Percentiles rank a stretch among this genome's conserved stretches.
Evolutionary conservation across 2,329 filamentous ascomycete species (phyloP).

Genomic region (Ophiostoma triangulosporum): DNA sequence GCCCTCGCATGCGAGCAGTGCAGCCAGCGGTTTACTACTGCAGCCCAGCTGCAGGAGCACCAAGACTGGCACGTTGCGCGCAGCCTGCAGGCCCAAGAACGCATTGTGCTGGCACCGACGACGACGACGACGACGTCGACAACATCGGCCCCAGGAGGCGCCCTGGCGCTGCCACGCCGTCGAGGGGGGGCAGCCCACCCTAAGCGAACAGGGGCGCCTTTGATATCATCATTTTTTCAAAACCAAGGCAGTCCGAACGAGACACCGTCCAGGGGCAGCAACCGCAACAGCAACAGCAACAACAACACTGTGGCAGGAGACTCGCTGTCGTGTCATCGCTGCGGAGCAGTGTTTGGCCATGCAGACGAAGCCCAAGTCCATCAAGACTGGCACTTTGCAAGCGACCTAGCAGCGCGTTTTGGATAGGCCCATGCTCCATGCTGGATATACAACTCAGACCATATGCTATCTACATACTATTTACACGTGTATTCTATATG

Average conservation of each 20-base stretch:
- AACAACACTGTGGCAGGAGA: background rate
- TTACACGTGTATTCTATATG: background rate
- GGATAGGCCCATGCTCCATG: background rate
- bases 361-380: conserved; percentile 57
- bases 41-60: conserved; percentile 57
- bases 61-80: conserved; percentile 91
- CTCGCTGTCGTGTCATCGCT: background rate
- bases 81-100: conserved; percentile 50
- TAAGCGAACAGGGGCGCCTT: conserved; percentile 3
- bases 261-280: background rate
- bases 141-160: background rate
- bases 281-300: background rate
- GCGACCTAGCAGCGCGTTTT: conserved; percentile 42
- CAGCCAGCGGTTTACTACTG: conserved; percentile 39
- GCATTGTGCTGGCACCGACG: background rate
- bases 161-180: background rate
- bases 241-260: background rate
- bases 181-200: background rate
- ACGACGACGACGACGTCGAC: background rate
- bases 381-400: conserved; percentile 88
- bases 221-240: conserved; percentile 12
- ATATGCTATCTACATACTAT: background rate
- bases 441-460: background rate
- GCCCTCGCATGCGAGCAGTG: conserved; percentile 49
- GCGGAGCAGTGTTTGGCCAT: conserved; percentile 36